Conservation (phyloP, 2,329 filamentous ascomycete species). For the Claviceps sp. region DNA sequence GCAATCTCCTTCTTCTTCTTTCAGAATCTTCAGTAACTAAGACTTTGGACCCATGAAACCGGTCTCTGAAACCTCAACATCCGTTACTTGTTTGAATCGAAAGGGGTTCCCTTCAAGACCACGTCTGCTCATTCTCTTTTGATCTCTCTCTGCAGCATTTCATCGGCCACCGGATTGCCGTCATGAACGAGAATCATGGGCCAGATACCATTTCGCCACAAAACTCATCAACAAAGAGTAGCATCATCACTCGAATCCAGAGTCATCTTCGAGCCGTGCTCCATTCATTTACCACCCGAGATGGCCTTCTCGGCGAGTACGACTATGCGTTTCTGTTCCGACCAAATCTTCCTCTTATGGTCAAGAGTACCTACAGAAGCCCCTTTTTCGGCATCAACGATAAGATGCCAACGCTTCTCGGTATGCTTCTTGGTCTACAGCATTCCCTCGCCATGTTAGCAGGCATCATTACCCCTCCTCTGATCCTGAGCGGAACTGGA, state of each 20-base stretch:
- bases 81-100: no score
- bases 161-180: neutral
- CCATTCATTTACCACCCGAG: slow-evolving; percentile 39
- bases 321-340: slow-evolving; percentile 84
- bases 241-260: slow-evolving; percentile 12
- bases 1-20: no score
- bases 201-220: slow-evolving; percentile 35
- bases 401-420: slow-evolving; percentile 60
- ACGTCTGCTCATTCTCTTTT: neutral
- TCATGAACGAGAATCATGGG: slow-evolving; percentile 44
- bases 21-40: no score
- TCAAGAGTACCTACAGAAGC: slow-evolving; percentile 34
- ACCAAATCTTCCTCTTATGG: slow-evolving; percentile 73
- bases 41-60: no score
- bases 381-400: slow-evolving; percentile 81
- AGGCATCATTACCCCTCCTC: slow-evolving; percentile 63
- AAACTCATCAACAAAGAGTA: slow-evolving; percentile 19
- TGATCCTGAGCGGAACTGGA: slow-evolving; percentile 50
- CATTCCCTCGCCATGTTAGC: slow-evolving; percentile 68
- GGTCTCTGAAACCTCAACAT: no score
- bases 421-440: slow-evolving; percentile 63
- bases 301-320: slow-evolving; percentile 73
- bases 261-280: slow-evolving; percentile 11
- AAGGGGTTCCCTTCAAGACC: neutral
- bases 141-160: neutral